Evolutionary conservation across 2,329 filamentous ascomycete species (phyloP), one percentile per base, ranked within the genome.

Genomic region (Claviceps sorghi): DNA sequence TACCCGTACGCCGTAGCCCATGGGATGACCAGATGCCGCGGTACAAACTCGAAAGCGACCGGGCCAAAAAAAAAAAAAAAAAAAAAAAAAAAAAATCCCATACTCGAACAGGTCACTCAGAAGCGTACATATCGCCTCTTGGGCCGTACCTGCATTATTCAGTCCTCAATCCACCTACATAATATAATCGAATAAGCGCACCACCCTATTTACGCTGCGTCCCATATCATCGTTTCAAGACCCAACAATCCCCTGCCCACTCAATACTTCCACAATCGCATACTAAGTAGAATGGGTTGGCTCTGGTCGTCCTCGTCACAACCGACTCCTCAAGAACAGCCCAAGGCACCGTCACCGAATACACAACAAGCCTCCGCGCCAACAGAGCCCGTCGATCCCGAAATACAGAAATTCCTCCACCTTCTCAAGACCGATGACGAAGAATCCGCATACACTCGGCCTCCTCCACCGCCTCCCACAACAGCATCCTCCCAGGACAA

Each of bases 231-330:
- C 5, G 26, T 26, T 5, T 5, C 3, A 26, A 26, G 26, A 5
- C 26, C 26, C 26, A 26, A 26, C 26, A n/a, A n/a, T n/a, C n/a
- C n/a, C n/a, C n/a, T n/a, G n/a, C n/a, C 7, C 19, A 22, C 2
- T 10, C 21, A 7, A 10, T 19, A n/a, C 15, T 5, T 42, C 10
- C 36, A 11, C 4, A 30, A 4, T 9, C 48, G 17, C 26, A 26
- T 26, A 11, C n/a, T n/a, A n/a, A n/a, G 5, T 59, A 68, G 52
- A 56, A 83, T 83, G 80, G 79, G 78, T 58, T 83, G 80, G 80
- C 69, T 81, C 56, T 83, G 78, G 77, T 70, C 75, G 54, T 70
- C 68, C 6, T 57, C 65, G 15, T 60, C 66, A 21, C 44, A 19
- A 21, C 29, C 44, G n/a, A 11, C n/a, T 60, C 67, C 10, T 22